Base-by-base conservation (phyloP, 2,329 filamentous ascomycete species). In the Arachnopeziza araneosa region DNA sequence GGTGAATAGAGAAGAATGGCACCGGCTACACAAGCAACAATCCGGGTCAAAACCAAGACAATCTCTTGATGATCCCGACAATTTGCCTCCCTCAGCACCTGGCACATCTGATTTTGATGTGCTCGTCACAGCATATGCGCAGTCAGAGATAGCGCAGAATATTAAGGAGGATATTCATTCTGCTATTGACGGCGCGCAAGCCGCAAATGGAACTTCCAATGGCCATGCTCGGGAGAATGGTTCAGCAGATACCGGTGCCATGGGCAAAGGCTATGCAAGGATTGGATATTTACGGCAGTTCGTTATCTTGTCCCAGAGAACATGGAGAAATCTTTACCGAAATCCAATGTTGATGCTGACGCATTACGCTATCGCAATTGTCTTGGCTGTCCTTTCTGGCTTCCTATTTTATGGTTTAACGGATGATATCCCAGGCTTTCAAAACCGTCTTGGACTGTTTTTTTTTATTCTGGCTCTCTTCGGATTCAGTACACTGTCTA, bases 341-440 rank as follows among this genome's bases (percentile, higher is more conserved):
- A 97, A 99, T 73, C 95, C 95, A 1, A 93, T 98, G 84, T 79
- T 99, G 61, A 99, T 99, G 95, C 83, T 99, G 60, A 97, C 93
- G 0, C 95, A 99, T 76, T 99, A 98, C 72, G 95, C 95, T 48
- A 98, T 97, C 67, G 92, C 95, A 8, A 98, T 99, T 62, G 78
- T 98, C 0, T 83, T 99, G 6, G 95, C 93, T 1, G 93, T 98
- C 5, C 89, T 99, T 60, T 93, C 93, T 1, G 95, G 95, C 2
- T 98, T 90, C 75, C 82, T 99, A 14, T 99, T 98, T 78, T 99
- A 98, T 69, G 95, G 93, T 1, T 80, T 99, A 54, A 96, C 93
- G 0, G 92, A 96, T 70, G 93, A 99, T 70, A 96, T 99, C 67
- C 89, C 91, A 63, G 95, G 96, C 36, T 99, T 99, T 82, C 95